These are phyloP conservation scores for Exophiala oligosperma DNA, from an alignment of 2,329 filamentous ascomycete genomes.

Conservation along the genomic window DNA sequence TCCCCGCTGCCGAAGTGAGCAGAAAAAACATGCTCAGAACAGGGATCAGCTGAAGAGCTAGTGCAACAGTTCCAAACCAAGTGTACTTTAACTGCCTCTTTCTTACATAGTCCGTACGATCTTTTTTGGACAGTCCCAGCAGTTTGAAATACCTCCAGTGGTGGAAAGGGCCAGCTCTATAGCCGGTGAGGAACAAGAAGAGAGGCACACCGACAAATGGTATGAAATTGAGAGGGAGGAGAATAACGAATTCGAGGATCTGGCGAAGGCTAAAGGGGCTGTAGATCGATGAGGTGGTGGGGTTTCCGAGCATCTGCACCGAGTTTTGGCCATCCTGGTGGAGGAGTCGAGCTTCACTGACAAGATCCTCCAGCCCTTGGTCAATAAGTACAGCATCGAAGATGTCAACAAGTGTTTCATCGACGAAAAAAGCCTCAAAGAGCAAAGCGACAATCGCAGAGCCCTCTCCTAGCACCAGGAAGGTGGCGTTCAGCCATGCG, in stretches of 20 bases:
- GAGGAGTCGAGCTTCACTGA: conserved; percentile 65
- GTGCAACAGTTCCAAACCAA: conserved; percentile 86
- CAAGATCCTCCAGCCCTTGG: conserved; percentile 67
- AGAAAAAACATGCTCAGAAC: conserved; percentile 92
- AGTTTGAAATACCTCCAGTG: conserved; percentile 91
- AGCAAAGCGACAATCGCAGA: conserved; percentile 63
- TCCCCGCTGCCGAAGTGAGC: conserved; percentile 79
- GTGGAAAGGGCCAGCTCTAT: conserved; percentile 81
- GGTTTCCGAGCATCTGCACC: conserved; percentile 79
- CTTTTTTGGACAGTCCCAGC: conserved; percentile 69
- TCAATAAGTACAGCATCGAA: conserved; percentile 86
- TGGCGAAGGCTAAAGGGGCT: conserved; percentile 89
- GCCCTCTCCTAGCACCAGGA: conserved; percentile 74
- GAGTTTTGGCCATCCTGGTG: conserved; percentile 65
- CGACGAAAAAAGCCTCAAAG: conserved; percentile 80
- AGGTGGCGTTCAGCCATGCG: conserved; percentile 86
- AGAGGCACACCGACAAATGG: conserved; percentile 79
- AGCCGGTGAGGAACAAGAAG: conserved; percentile 86
- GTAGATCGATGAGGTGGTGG: conserved; percentile 73
- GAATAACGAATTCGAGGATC: conserved; percentile 78
- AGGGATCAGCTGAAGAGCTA: conserved; percentile 84
- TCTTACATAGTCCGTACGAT: conserved; percentile 69
- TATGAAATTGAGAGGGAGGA: conserved; percentile 82
- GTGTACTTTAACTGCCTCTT: conserved; percentile 77
- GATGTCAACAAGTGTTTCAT: conserved; percentile 74